Evolutionary conservation across 2,329 filamentous ascomycete genomes (phyloP), one percentile per base, ranked within the genome.

Genomic region (Trichophyton benhamiae): DNA sequence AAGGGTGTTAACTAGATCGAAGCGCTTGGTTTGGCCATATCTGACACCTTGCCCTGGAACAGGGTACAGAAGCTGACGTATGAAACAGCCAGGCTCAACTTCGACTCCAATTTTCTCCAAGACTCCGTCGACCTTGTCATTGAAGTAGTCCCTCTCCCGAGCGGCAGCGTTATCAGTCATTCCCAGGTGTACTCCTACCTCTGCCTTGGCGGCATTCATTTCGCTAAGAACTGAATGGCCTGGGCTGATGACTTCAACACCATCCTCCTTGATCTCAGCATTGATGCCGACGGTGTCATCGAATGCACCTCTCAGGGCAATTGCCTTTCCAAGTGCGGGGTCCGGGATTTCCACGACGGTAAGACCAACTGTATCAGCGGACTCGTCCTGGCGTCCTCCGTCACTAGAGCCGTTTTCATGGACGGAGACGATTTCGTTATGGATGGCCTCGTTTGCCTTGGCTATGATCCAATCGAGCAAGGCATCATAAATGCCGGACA

Each of bases 181-280:
- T 22, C 88, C 90, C 48, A 96, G 79, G 67, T 96, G 89, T 1
- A 87, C 85, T 58, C 86, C 89, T 44, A 86, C 87, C 57, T 89
- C 86, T 0, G 84, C 76, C 3, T 96, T 83, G 1, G 91, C 90
- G 62, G 86, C 85, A 69, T 88, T 84, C 87, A 96, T 95, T 71
- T 96, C 91, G 42, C 88, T 86, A 13, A 92, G 72, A 8, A 97
- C 87, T 0, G 92, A 95, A 62, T 86, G 87, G n/a, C 88, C 88
- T 1, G 85, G 85, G 0, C 86, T 68, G 0, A 82, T 76, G 1
- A 95, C 82, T n/a, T 88, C 82, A 0, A 99, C 83, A 8, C 94
- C 94, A 67, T 99, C 94, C 64, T 92, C 87, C 69, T 92, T 95
- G 91, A 99, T 97, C 77, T 99, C 94, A 0, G 87, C 82, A 68